Conservation (phyloP, 495 filamentous ascomycete species). For the Neurospora sp. region DNA sequence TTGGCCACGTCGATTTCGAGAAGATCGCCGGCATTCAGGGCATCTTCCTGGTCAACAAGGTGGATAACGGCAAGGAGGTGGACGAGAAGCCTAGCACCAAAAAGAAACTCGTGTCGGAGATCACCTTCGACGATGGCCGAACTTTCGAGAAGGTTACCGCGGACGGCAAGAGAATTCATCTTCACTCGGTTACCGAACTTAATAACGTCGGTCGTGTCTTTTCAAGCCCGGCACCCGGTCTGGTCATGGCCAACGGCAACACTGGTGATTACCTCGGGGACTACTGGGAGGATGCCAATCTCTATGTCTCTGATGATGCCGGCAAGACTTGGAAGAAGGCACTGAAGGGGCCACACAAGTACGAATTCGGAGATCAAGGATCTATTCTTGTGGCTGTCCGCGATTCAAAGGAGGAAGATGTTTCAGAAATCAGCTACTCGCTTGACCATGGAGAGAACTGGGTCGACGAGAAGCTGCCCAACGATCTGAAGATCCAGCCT, state of each 20-base stretch:
- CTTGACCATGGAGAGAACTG: conserved; percentile 79
- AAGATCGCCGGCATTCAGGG: conserved; percentile 84
- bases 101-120: conserved; percentile 64
- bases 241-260: conserved; percentile 90
- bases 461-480: conserved; percentile 51
- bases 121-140: conserved; percentile 90
- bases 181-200: conserved; percentile 82
- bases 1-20: conserved; percentile 82
- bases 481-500: conserved; percentile 53
- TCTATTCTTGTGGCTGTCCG: conserved; percentile 73
- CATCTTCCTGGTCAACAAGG: conserved; percentile 79
- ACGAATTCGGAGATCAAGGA: conserved; percentile 89
- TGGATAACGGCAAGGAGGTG: conserved; percentile 76
- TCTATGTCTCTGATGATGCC: conserved; percentile 86
- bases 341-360: conserved; percentile 76
- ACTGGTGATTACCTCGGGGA: conserved; percentile 59
- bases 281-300: conserved; percentile 54
- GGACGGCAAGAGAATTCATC: conserved; percentile 59
- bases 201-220: conserved; percentile 76
- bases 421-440: conserved; percentile 59
- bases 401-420: conserved; percentile 53
- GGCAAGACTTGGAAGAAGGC: conserved; percentile 72
- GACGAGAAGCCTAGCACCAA: conserved; percentile 36
- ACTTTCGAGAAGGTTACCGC: conserved; percentile 49
- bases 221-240: conserved; percentile 83